Evolutionary conservation across 2,329 filamentous ascomycete genomes (phyloP).

Genomic region (Aspergillus sp.): DNA sequence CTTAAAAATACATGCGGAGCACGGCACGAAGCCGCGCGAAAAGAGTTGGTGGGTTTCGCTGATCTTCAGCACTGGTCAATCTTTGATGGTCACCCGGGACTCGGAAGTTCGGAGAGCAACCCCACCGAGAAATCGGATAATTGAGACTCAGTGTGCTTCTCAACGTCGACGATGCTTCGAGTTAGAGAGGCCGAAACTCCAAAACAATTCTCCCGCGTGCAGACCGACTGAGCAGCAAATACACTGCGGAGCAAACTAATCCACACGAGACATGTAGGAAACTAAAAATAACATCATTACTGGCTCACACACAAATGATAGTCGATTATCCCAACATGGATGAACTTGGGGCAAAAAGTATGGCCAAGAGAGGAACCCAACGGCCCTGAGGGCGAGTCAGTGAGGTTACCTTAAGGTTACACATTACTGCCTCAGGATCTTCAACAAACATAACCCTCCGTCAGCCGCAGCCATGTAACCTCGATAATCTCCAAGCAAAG

Average conservation of each 20-base stretch:
- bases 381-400: background rate
- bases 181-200: background rate
- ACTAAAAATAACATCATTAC: background rate
- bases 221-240: background rate
- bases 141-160: background rate
- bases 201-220: background rate
- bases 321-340: background rate
- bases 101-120: background rate
- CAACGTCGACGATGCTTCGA: background rate
- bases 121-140: background rate
- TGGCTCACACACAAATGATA: background rate
- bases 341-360: background rate
- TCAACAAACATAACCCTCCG: background rate
- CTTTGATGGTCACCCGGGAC: background rate
- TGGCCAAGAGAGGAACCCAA: too few relatives aligned
- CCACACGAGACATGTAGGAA: background rate
- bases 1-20: background rate
- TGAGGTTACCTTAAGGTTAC: constrained; percentile 10
- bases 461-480: constrained; percentile 3
- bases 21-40: background rate
- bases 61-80: background rate
- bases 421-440: background rate
- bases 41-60: background rate
- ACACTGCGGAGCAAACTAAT: background rate
- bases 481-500: background rate